These are phyloP conservation scores for Hanseniaspora sp. DNA, from an alignment of 1,139 yeast species.

Conservation along the genomic window DNA sequence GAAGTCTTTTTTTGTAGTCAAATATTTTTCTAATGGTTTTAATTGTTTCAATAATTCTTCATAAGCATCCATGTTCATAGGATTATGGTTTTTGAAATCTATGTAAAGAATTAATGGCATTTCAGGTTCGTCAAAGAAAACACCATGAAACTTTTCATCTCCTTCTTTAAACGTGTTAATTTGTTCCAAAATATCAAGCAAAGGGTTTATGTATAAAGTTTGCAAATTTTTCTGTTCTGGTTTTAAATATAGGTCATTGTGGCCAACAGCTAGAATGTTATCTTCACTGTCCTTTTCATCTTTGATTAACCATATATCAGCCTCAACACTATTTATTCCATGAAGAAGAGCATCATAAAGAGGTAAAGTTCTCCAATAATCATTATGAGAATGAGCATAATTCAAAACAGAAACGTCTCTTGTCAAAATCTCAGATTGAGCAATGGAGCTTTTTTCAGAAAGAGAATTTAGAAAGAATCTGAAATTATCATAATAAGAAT, in stretches of 20 bases:
- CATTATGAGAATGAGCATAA: slow-evolving; percentile 63
- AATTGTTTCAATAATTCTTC: slow-evolving; percentile 29
- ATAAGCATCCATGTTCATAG: slow-evolving; percentile 27
- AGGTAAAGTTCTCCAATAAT: slow-evolving; percentile 58
- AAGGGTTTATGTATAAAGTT: slow-evolving; percentile 44
- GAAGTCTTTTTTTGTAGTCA: slow-evolving; percentile 28
- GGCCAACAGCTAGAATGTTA: slow-evolving; percentile 53
- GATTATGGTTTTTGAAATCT: slow-evolving; percentile 39
- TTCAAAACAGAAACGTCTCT: slow-evolving; percentile 39
- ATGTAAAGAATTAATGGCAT: slow-evolving; percentile 37
- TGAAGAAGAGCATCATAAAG: slow-evolving; percentile 48
- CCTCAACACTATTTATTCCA: slow-evolving; percentile 57
- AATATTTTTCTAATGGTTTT: slow-evolving; percentile 32
- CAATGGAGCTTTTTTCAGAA: background rate
- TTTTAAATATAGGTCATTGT: slow-evolving; percentile 40
- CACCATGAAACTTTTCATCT: slow-evolving; percentile 29
- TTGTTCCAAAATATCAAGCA: slow-evolving; percentile 39
- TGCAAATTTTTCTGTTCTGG: slow-evolving; percentile 37
- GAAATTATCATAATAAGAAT: slow-evolving; percentile 14
- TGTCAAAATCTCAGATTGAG: slow-evolving; percentile 29
- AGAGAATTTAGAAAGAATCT: background rate
- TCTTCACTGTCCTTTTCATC: slow-evolving; percentile 24
- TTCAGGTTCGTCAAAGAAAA: slow-evolving; percentile 36
- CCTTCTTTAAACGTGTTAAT: slow-evolving; percentile 24
- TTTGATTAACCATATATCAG: slow-evolving; percentile 54